These are phyloP conservation scores for Aspergillus sp. DNA, from an alignment of 2,329 filamentous ascomycete species.

Conservation along the genomic window DNA sequence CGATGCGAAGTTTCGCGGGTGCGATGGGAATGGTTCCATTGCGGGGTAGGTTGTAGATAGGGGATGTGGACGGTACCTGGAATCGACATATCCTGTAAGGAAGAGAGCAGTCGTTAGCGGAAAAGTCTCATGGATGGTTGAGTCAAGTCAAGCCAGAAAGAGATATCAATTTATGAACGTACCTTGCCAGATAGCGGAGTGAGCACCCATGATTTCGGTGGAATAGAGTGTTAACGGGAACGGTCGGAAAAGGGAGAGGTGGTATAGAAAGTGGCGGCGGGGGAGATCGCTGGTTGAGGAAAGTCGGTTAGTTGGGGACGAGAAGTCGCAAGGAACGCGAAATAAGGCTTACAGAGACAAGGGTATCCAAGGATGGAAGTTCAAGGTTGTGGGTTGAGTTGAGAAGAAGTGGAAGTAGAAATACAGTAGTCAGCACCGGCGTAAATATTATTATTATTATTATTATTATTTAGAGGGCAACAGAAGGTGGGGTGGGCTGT, in stretches of 20 bases:
- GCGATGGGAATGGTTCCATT: slow-evolving; percentile 8
- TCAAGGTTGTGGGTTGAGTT: not conserved
- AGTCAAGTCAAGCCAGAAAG: not conserved
- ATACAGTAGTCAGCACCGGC: not conserved
- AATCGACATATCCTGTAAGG: slow-evolving; percentile 59
- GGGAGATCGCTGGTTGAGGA: not conserved
- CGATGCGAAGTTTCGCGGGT: slow-evolving; percentile 12
- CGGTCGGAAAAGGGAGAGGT: slow-evolving; percentile 9
- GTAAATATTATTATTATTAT: not conserved
- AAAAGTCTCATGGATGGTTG: not conserved
- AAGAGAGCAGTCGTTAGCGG: slow-evolving; percentile 5
- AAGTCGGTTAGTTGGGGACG: not conserved
- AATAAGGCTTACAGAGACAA: not conserved
- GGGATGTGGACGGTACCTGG: slow-evolving; percentile 49
- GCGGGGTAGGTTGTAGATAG: slow-evolving; percentile 12
- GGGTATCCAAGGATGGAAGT: not conserved
- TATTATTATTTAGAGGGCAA: not conserved
- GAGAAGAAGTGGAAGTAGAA: not conserved
- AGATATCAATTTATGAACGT: slow-evolving; percentile 7
- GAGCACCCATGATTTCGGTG: slow-evolving; percentile 33
- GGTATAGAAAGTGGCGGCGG: slow-evolving; percentile 3
- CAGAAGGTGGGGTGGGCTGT: slow-evolving; percentile 22
- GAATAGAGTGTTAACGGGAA: slow-evolving; percentile 17
- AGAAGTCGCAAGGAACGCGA: not conserved
- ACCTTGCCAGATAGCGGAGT: slow-evolving; percentile 40